Evolutionary conservation across 2,329 filamentous ascomycete genomes (phyloP), one percentile per base, ranked within the genome.

Genomic region (Microcyclospora tardicrescens): DNA sequence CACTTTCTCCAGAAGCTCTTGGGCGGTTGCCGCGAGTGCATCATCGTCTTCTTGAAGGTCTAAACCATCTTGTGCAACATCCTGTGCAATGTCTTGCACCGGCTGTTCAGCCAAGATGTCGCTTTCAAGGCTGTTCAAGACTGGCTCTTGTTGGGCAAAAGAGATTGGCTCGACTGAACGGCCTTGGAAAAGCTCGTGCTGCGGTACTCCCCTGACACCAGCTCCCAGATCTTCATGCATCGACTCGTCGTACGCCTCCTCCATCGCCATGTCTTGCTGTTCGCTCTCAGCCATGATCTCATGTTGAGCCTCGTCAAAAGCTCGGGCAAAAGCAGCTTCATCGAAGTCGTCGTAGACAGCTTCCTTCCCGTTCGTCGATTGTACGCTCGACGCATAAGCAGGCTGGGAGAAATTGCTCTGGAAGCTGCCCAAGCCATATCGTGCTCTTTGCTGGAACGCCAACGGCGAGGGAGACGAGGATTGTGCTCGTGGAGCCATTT

Each of bases 1-100:
- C 10, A 93, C 73, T 29, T 75, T 77, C 38, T 79, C 69, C 5
- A 91, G 66, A 3, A 93, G 67, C 42, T 79, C 68, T 12, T 74
- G 77, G 5, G 84, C 84, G 1, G 82, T 86, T 31, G 68, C 67
- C 14, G 81, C 78, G 19, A 91, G 70, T 33, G 81, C 82, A 45
- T 84, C 75, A 16, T 76, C 69, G 37, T 79, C 70, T 10, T 46
- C 34, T 15, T 37, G 32, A 14, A 36, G 13, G 33, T 43, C 38
- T 46, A 41, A 4, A 38, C 29, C 27, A 32, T 32, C 30, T 32
- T 43, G 31, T 14, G 43, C 40, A 12, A 48, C 40, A 33, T 44
- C 30, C 24, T 43, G 39, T 10, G 28, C 10, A 4, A 36, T 10
- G n/a, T 40, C 29, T 4, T 45, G 34, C 28, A 40, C 31, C 10